Evolutionary conservation across 148 eudicot species (phyloP), one percentile per base, ranked within the genome.

Genomic region (Dianthus caryophyllus): DNA sequence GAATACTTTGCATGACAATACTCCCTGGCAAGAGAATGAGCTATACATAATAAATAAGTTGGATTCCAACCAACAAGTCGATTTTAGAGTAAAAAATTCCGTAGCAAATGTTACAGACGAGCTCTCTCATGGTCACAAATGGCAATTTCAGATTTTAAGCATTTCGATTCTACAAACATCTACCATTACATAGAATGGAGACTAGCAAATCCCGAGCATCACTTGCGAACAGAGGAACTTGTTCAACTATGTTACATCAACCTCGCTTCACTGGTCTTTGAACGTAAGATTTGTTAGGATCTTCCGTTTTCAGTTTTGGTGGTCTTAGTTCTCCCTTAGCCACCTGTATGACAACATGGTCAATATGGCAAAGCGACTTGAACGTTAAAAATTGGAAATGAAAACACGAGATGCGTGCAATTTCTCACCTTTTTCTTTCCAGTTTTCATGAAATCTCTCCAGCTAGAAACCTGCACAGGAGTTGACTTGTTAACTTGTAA

Each of bases 231-330:
- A 27, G 22, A 48, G 15, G 17, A 21, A 20, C 24, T 14, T 10
- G 14, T 38, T 29, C 41, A n/a, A 38, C 16, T 13, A 36, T 22
- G n/a, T 9, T 15, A 41, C 31, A 58, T 76, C 73, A 86, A 36
- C 81, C 88, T 64, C 88, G 89, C 74, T 94, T 94, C 67, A 94
- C 90, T 18, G 99, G 99, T 68, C 99, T 82, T 75, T 90, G 99
- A 68, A 94, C 99, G 65, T 94, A 94, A 7, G 99, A 88, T 71
- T 94, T 94, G 81, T 90, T 84, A 15, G 99, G 96, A 79, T 94
- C 99, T 83, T 94, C 97, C 17, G 99, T 94, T 83, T 94, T 94
- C 51, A 94, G 91, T 83, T 94, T 94, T 44, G 99, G 99, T 4
- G 99, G 99, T 53, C 96, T 90, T 38, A 90, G 66, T 76, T 90